phyloP scores from a whole-genome alignment of 768 basidiomycete genomes.

The Xerocomus brunneocitrinus region DNA sequence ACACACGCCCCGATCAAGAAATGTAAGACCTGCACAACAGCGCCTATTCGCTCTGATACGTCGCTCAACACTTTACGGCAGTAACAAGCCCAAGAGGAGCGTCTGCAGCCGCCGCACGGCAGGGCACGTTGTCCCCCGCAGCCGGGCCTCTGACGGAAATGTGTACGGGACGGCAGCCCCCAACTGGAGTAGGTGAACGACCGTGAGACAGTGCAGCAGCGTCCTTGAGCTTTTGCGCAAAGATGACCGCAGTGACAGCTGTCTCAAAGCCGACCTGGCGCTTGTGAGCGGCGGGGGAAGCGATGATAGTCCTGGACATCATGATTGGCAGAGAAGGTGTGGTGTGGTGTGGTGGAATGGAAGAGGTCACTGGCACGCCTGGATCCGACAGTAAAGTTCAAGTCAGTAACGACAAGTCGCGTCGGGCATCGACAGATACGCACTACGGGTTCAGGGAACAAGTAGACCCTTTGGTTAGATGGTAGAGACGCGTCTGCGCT shows the following conservation, averaged over 20 bases:
- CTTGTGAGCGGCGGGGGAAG: background rate
- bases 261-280: conserved; percentile 16
- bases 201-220: conserved; percentile 10
- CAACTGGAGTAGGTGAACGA: background rate
- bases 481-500: background rate
- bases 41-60: background rate
- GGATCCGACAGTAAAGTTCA: background rate
- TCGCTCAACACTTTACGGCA: background rate
- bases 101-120: background rate
- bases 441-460: conserved; percentile 1
- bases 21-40: background rate
- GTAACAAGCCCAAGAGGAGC: background rate
- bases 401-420: background rate
- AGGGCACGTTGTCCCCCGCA: background rate
- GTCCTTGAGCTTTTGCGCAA: conserved; percentile 20
- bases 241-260: conserved; percentile 19
- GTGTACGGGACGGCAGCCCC: background rate
- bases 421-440: background rate
- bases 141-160: background rate
- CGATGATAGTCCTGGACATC: background rate
- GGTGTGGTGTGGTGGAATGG: background rate
- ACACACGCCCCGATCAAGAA: background rate
- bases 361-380: background rate
- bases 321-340: background rate
- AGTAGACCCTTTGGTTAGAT: background rate